These are phyloP conservation scores for Leccinum fibrillosum DNA, from an alignment of 768 basidiomycete species.

Conservation along the genomic window DNA sequence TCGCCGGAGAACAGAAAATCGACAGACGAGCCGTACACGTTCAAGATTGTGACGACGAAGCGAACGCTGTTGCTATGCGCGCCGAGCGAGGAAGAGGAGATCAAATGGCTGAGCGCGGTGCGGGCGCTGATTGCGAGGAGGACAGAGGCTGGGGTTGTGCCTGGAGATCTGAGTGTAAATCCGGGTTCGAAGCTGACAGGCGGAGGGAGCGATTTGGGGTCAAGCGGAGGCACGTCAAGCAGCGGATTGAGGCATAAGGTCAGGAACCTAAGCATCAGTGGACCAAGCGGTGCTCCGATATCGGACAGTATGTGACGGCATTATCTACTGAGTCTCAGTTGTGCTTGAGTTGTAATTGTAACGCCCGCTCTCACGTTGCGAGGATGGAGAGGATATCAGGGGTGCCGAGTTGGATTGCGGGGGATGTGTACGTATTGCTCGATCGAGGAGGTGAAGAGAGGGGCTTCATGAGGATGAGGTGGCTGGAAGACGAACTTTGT, in stretches of 20 bases:
- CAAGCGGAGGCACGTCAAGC: conserved; percentile 24
- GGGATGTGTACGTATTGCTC: not conserved
- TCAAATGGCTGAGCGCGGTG: conserved; percentile 95
- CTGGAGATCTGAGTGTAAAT: conserved; percentile 40
- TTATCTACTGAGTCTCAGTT: conserved; percentile 1
- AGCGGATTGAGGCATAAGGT: conserved; percentile 45
- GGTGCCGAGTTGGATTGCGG: not conserved
- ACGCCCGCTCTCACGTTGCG: conserved; percentile 21
- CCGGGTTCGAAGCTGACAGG: conserved; percentile 10
- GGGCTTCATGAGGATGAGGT: not conserved
- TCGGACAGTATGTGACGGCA: conserved; percentile 29
- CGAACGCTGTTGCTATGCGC: conserved; percentile 87
- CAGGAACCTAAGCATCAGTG: conserved; percentile 46
- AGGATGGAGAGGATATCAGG: conserved; percentile 5
- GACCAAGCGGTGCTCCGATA: conserved; percentile 22
- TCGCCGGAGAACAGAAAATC: conserved; percentile 42
- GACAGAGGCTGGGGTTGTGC: conserved; percentile 47
- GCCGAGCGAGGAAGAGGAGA: conserved; percentile 96
- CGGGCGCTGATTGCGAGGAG: conserved; percentile 85
- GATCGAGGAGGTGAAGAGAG: not conserved
- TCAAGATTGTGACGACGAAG: conserved; percentile 96
- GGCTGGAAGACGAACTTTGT: conserved; percentile 20
- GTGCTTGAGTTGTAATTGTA: conserved; percentile 17
- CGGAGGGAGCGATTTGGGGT: conserved; percentile 16
- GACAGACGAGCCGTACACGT: conserved; percentile 56